phyloP scores from a whole-genome alignment of 768 basidiomycete genomes.

The Scleroderma citrinum region DNA sequence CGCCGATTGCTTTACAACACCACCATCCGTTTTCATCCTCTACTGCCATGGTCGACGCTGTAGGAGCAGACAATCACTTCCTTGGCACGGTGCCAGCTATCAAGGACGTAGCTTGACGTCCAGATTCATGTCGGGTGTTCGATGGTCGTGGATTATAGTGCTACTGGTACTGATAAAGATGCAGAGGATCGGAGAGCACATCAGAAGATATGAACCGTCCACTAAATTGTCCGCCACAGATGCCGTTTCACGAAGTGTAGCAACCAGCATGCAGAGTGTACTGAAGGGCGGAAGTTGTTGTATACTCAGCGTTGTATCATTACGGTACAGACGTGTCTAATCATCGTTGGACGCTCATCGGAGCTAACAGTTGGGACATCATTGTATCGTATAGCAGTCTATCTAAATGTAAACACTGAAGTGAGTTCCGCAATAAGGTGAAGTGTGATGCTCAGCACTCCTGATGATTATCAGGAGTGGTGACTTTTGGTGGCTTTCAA shows the following conservation, averaged over 20 bases:
- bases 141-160: background rate
- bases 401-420: too few species aligned
- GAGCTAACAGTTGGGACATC: too few species aligned
- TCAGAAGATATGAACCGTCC: background rate
- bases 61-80: background rate
- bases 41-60: background rate
- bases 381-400: too few species aligned
- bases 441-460: too few species aligned
- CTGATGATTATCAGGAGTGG: too few species aligned
- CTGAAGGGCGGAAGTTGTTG: too few species aligned
- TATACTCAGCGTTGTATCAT: background rate
- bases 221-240: too few species aligned
- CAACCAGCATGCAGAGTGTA: too few species aligned
- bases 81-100: background rate
- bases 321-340: background rate
- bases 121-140: background rate
- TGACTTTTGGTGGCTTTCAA: too few species aligned
- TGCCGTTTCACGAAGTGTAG: too few species aligned
- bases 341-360: background rate
- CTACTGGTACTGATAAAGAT: background rate
- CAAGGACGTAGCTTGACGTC: background rate
- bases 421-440: too few species aligned
- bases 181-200: background rate
- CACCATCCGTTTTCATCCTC: background rate
- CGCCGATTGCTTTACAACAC: background rate